Evolutionary conservation across 2,329 filamentous ascomycete species (phyloP).

Genomic region (Amesomyces nigricolor): DNA sequence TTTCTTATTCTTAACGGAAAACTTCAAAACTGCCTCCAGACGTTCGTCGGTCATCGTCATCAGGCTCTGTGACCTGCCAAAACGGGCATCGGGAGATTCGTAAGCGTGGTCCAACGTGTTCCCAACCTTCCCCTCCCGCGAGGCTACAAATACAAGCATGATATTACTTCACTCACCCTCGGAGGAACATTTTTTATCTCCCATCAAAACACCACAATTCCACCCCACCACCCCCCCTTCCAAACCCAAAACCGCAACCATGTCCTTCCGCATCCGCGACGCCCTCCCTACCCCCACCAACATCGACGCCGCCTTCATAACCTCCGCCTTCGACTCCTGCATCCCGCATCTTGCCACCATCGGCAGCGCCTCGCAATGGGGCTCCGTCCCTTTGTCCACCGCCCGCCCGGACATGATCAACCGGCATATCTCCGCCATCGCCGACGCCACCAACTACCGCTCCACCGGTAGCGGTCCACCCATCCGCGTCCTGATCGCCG

Average conservation of each 20-base stretch:
- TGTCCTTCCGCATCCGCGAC: slow-evolving; percentile 14
- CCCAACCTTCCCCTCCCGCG: neutral
- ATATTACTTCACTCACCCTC: neutral
- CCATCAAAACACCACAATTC: neutral
- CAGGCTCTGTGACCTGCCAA: neutral
- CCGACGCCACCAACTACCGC: slow-evolving; percentile 6
- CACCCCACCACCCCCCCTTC: neutral
- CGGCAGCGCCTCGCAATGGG: slow-evolving; percentile 16
- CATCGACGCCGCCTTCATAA: slow-evolving; percentile 14
- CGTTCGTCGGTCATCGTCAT: too few species aligned
- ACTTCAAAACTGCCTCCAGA: too few species aligned
- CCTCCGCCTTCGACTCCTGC: slow-evolving; percentile 13
- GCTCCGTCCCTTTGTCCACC: slow-evolving; percentile 1
- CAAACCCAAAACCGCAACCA: neutral
- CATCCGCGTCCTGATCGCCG: slow-evolving; percentile 11
- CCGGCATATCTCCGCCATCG: slow-evolving; percentile 7
- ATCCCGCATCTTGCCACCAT: slow-evolving; percentile 14
- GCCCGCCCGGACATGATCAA: slow-evolving; percentile 1
- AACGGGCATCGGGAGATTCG: neutral
- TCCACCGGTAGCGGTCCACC: neutral
- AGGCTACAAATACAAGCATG: neutral
- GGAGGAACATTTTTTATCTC: neutral
- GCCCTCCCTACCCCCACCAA: slow-evolving; percentile 8
- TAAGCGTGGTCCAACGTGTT: neutral
- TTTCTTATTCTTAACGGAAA: too few species aligned